phyloP scores from a whole-genome alignment of 73 alveolate genomes.

The Effrenium voratum region DNA sequence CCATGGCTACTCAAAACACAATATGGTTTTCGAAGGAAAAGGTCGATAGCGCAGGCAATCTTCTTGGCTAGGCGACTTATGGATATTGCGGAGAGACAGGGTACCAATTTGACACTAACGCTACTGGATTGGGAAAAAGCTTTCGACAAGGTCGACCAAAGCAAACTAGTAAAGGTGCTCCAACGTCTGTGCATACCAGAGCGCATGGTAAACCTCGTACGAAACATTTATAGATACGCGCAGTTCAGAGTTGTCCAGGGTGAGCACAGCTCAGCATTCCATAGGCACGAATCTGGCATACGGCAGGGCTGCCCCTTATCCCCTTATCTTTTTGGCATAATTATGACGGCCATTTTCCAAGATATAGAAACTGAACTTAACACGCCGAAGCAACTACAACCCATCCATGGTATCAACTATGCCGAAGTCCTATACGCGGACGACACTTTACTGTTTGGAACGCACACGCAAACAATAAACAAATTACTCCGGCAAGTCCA shows the following conservation, averaged over 20 bases:
- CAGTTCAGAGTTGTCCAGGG: background rate
- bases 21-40: conserved; percentile 22
- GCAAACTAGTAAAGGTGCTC: background rate
- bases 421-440: conserved; percentile 13
- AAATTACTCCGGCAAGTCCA: background rate
- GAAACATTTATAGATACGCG: background rate
- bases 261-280: background rate
- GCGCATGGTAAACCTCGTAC: background rate
- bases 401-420: background rate
- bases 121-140: conserved; percentile 7
- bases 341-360: background rate
- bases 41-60: conserved; percentile 7
- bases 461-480: background rate
- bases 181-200: background rate
- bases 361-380: background rate
- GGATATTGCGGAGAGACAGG: conserved; percentile 43
- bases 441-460: conserved; percentile 25
- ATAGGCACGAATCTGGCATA: background rate
- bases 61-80: conserved; percentile 29
- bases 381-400: conserved; percentile 35
- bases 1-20: background rate
- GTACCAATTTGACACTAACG: background rate
- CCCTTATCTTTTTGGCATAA: background rate
- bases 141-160: background rate
- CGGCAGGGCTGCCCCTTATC: conserved; percentile 57